These are phyloP conservation scores for Gamsiella multidivaricata DNA, from an alignment of 192 early-diverging fungal genomes.

Conservation along the genomic window DNA sequence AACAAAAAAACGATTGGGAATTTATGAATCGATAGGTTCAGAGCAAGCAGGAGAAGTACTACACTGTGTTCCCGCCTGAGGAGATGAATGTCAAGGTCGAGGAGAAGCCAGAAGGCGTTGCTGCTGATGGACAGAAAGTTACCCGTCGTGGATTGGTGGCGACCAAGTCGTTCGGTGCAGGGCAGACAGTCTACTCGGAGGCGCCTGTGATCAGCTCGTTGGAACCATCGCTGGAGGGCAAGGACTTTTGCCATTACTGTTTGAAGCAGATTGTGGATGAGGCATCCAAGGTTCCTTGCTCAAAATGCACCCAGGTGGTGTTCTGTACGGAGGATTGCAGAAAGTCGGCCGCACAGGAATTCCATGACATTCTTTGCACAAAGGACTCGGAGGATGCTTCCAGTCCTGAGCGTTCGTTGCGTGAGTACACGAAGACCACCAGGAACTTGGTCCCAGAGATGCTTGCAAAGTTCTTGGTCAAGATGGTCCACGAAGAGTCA, in stretches of 20 bases:
- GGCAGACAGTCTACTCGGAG: constrained; percentile 82
- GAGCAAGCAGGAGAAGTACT: constrained; percentile 81
- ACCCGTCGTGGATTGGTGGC: constrained; percentile 77
- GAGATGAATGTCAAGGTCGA: constrained; percentile 79
- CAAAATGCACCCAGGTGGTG: constrained; percentile 66
- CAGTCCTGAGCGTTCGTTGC: constrained; percentile 56
- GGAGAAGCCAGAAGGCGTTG: constrained; percentile 67
- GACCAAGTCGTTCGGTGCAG: constrained; percentile 73
- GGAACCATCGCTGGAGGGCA: constrained; percentile 73
- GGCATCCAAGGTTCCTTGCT: constrained; percentile 57
- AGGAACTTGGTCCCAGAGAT: constrained; percentile 71
- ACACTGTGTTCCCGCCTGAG: constrained; percentile 80
- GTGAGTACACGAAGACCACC: constrained; percentile 54
- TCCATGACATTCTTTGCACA: constrained; percentile 66
- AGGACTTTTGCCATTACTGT: constrained; percentile 78
- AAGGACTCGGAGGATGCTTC: constrained; percentile 46
- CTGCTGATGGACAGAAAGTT: constrained; percentile 64
- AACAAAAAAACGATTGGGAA: too few relatives aligned
- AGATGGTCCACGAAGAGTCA: constrained; percentile 84
- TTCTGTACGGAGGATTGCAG: constrained; percentile 79
- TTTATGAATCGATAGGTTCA: constrained; percentile 53
- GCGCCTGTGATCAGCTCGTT: constrained; percentile 76
- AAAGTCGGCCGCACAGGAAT: constrained; percentile 68
- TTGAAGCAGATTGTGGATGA: constrained; percentile 64
- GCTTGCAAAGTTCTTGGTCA: constrained; percentile 86